A percentile compares a stretch with the other conserved stretches of the same genome.
Conservation (phyloP, 768 basidiomycete genomes). For the Coprinopsis sp. region DNA sequence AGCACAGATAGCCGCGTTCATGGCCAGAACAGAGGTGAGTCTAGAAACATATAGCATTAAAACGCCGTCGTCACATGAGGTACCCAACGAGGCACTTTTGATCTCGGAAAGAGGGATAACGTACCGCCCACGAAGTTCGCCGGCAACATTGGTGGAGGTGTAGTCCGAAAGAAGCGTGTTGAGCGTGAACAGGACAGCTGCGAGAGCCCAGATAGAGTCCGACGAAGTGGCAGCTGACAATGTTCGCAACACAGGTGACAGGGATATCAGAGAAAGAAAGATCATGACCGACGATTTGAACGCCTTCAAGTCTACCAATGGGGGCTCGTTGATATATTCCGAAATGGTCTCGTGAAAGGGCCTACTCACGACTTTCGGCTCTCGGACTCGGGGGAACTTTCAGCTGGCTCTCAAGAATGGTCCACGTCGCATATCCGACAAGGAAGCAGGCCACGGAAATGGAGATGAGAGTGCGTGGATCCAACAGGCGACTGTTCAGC, state of each 20-base stretch:
- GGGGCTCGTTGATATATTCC: neutral
- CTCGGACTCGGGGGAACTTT: neutral
- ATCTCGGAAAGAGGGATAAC: slow-evolving; percentile 15
- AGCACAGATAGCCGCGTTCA: slow-evolving; percentile 89
- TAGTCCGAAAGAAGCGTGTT: slow-evolving; percentile 86
- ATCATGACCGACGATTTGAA: slow-evolving; percentile 82
- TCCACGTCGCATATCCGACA: slow-evolving; percentile 60
- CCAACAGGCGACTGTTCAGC: slow-evolving; percentile 57
- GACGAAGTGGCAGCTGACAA: slow-evolving; percentile 93
- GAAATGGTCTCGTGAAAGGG: neutral
- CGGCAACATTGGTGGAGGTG: slow-evolving; percentile 41
- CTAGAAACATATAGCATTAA: too few relatives aligned
- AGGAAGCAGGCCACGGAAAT: slow-evolving; percentile 56
- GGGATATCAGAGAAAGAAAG: slow-evolving; percentile 81
- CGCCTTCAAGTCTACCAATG: slow-evolving; percentile 55
- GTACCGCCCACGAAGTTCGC: slow-evolving; percentile 57
- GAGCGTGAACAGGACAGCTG: slow-evolving; percentile 78
- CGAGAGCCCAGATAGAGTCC: slow-evolving; percentile 94
- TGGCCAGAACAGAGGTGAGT: slow-evolving; percentile 77
- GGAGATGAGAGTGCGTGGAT: slow-evolving; percentile 68
- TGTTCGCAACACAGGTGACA: slow-evolving; percentile 88
- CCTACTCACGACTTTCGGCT: neutral
- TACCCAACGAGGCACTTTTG: too few relatives aligned
- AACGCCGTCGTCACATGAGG: too few relatives aligned
- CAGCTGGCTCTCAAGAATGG: neutral